Evolutionary conservation across 78 protist species (phyloP).

Genomic region (Emiliania huxleyi): DNA sequence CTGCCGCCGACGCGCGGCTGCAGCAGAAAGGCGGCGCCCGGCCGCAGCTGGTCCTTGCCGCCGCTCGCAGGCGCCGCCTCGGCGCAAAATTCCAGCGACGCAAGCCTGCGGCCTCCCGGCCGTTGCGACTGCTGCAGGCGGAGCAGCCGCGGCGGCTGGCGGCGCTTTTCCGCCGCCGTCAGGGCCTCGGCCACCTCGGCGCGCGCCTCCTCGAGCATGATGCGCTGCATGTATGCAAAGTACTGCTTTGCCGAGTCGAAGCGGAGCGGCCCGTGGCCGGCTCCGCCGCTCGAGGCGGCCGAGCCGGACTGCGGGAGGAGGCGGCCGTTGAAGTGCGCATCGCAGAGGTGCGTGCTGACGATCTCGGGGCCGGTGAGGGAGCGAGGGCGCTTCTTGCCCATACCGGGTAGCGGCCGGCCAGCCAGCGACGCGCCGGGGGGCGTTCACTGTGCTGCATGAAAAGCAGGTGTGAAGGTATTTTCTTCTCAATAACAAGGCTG

Average conservation of each 20-base stretch:
- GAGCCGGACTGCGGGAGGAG: neutral
- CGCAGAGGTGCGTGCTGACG: neutral
- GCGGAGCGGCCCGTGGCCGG: neutral
- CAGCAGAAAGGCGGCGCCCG: neutral
- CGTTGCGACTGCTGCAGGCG: neutral
- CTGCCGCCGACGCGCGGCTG: neutral
- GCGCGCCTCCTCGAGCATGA: neutral
- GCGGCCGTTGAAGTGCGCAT: neutral
- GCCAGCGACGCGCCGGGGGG: too few relatives aligned
- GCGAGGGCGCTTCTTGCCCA: neutral
- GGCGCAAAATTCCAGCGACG: neutral
- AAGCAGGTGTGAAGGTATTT: too few relatives aligned
- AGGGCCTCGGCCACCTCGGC: neutral
- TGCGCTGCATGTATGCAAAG: neutral
- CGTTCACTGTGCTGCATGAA: too few relatives aligned
- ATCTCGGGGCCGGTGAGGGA: neutral
- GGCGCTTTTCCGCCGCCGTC: too few relatives aligned
- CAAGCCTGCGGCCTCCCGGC: neutral
- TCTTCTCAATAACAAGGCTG: too few relatives aligned
- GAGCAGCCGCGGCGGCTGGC: neutral
- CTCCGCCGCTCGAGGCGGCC: neutral
- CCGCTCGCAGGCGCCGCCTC: neutral
- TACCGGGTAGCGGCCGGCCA: too few relatives aligned
- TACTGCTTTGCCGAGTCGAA: neutral
- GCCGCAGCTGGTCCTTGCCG: neutral